Conservation (phyloP, 179 eudicot genomes). For the Carnegiea gigantea region DNA sequence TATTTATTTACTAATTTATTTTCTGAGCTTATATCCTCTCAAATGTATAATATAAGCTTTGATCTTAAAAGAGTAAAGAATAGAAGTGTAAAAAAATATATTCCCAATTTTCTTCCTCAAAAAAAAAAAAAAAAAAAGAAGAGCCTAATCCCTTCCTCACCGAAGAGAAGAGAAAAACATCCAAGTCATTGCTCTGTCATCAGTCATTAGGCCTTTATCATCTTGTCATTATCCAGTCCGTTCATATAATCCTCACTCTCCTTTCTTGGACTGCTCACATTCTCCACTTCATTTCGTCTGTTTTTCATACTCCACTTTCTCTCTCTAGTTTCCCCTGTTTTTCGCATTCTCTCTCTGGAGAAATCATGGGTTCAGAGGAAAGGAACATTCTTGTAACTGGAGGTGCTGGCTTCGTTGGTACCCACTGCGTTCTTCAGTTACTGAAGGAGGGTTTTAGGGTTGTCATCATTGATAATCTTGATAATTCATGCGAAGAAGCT, state of each 20-base stretch:
- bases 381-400: slow-evolving; percentile 77
- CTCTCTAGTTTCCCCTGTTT: not conserved
- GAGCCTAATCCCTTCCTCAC: not conserved
- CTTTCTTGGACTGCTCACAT: slow-evolving; percentile 7
- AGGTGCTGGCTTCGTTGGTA: slow-evolving; percentile 87
- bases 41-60: too few relatives aligned
- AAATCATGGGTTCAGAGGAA: slow-evolving; percentile 31
- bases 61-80: too few relatives aligned
- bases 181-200: not conserved
- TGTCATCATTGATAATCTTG: slow-evolving; percentile 67
- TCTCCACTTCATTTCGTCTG: not conserved
- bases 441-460: slow-evolving; percentile 67
- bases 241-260: not conserved
- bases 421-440: slow-evolving; percentile 71
- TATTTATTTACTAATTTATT: too few relatives aligned
- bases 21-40: too few relatives aligned
- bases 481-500: slow-evolving; percentile 72
- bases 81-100: not conserved
- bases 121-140: not conserved
- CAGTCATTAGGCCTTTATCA: not conserved
- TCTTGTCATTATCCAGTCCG: not conserved
- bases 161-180: not conserved
- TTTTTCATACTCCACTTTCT: not conserved
- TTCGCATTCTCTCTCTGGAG: not conserved
- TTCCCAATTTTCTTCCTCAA: not conserved